Conservation (phyloP, 805 yeast genomes). For the Candida pini region DNA sequence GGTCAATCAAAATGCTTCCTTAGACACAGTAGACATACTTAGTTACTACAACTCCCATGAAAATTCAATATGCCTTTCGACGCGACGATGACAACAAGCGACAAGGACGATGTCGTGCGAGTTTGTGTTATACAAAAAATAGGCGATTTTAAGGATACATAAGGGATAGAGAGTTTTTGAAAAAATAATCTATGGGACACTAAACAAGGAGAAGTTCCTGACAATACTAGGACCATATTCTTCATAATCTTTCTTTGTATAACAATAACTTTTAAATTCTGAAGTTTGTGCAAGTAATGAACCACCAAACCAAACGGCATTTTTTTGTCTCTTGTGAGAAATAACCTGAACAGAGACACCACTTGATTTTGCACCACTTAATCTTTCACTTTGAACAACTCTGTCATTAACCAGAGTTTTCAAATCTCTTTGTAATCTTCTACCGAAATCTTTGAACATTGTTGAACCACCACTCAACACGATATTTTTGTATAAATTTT, state of each 20-base stretch:
- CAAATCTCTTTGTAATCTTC: constrained; percentile 93
- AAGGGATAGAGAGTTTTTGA: too few relatives aligned
- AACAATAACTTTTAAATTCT: constrained; percentile 93
- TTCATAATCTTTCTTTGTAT: constrained; percentile 95
- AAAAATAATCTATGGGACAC: constrained; percentile 78
- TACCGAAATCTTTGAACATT: constrained; percentile 97
- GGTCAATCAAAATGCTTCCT: too few relatives aligned
- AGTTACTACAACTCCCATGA: too few relatives aligned
- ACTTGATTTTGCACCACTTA: constrained; percentile 71
- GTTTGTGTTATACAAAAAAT: too few relatives aligned
- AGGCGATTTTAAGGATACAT: too few relatives aligned
- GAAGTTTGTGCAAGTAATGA: constrained; percentile 94
- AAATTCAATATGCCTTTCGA: too few relatives aligned
- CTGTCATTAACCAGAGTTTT: constrained; percentile 84
- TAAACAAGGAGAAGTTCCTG: constrained; percentile 91
- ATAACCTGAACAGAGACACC: constrained; percentile 98
- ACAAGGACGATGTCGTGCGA: too few relatives aligned
- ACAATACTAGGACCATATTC: constrained; percentile 98
- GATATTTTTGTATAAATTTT: constrained; percentile 90
- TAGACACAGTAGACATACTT: too few relatives aligned
- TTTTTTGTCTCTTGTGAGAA: constrained; percentile 93
- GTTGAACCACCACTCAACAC: constrained; percentile 97
- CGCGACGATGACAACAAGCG: too few relatives aligned
- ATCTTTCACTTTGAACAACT: constrained; percentile 71
- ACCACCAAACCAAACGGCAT: constrained; percentile 99